Percentiles rank a stretch among this genome's conserved stretches.
phyloP scores from a whole-genome alignment of 257 asterid genomes.

The Solanum phureja region DNA sequence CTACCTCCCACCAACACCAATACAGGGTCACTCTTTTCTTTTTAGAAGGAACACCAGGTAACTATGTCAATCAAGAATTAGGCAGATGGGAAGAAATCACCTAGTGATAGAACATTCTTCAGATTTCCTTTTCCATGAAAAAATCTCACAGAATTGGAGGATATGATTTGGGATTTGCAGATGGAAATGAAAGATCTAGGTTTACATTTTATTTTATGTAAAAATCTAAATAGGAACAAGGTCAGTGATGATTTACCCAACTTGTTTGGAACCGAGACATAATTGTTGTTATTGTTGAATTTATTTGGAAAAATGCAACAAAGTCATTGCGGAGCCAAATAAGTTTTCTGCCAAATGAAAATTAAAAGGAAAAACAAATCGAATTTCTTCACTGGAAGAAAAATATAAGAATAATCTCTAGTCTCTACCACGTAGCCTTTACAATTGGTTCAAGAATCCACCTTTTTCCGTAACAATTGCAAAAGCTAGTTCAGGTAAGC shows the following conservation, averaged over 20 bases:
- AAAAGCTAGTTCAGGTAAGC: not conserved
- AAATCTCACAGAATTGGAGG: not conserved
- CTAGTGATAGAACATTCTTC: not conserved
- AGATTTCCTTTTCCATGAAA: not conserved
- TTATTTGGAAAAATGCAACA: not conserved
- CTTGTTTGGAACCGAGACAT: not conserved
- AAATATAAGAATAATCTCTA: not conserved
- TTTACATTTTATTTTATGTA: not conserved
- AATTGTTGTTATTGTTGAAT: not conserved
- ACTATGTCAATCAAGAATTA: not conserved
- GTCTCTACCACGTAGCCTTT: not conserved
- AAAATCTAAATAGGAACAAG: not conserved
- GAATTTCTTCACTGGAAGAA: not conserved
- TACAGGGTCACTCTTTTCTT: not conserved
- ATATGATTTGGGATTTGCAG: not conserved
- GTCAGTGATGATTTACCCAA: not conserved
- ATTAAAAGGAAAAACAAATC: not conserved
- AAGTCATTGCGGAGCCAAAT: not conserved
- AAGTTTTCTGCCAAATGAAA: not conserved
- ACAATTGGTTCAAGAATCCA: not conserved
- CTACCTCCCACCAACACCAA: not conserved
- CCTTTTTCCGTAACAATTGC: not conserved
- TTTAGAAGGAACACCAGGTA: not conserved
- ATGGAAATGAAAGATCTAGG: not conserved
- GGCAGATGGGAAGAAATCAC: not conserved